A percentile compares a stretch with the other conserved stretches of the same genome.
Conservation (phyloP, 345 rosid genomes). For the Murraya koenigii region DNA sequence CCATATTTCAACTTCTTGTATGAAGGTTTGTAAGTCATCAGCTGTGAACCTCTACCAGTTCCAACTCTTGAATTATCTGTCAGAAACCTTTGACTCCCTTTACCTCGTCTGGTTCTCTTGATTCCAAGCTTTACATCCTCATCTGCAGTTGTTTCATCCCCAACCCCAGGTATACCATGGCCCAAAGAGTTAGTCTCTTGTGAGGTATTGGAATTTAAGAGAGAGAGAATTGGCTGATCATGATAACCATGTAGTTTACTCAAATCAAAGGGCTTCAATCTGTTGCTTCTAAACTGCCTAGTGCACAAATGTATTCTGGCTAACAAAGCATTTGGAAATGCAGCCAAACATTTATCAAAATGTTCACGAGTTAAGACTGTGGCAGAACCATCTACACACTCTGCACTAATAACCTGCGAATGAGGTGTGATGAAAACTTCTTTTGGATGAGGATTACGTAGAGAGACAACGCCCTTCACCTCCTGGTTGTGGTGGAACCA, state of each 20-base stretch:
- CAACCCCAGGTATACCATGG: conserved; percentile 50
- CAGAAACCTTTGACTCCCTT: conserved; percentile 34
- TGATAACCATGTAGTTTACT: conserved; percentile 82
- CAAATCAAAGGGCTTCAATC: conserved; percentile 76
- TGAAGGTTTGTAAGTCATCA: conserved; percentile 36
- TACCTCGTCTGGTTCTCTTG: conserved; percentile 61
- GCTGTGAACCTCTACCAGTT: conserved; percentile 20
- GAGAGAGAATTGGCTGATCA: conserved; percentile 72
- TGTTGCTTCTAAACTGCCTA: conserved; percentile 80
- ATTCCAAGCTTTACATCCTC: conserved; percentile 54
- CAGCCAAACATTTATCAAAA: conserved; percentile 60
- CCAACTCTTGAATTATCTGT: conserved; percentile 33
- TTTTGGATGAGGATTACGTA: conserved; percentile 76
- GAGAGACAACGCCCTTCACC: conserved; percentile 72
- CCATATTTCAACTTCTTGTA: conserved; percentile 48
- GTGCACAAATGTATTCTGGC: conserved; percentile 69
- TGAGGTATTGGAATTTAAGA: conserved; percentile 51
- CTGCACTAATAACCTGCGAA: conserved; percentile 95
- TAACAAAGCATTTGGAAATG: conserved; percentile 59
- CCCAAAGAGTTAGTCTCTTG: conserved; percentile 37
- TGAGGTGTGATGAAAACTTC: conserved; percentile 93
- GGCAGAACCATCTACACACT: conserved; percentile 93
- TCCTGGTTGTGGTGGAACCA: conserved; percentile 94
- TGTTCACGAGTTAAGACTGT: conserved; percentile 77
- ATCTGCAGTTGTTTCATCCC: conserved; percentile 49